Conservation (phyloP, 306 rosid species). For the Ceratonia siliqua region DNA sequence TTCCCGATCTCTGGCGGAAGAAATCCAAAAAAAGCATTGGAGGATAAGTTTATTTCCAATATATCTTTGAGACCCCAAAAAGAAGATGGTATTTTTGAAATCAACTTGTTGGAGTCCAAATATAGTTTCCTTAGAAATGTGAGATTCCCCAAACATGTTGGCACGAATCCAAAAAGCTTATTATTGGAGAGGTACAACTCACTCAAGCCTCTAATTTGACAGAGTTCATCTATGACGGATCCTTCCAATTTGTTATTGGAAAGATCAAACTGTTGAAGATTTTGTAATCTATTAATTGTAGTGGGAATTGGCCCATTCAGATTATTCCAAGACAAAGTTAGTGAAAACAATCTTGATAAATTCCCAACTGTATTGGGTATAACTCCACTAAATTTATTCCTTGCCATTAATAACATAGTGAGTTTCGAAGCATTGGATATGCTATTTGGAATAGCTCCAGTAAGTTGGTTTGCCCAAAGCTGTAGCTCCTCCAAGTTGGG, state of each 20-base stretch:
- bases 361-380: not conserved
- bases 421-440: conserved; percentile 18
- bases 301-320: conserved; percentile 21
- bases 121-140: not conserved
- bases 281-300: not conserved
- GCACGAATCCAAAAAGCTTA: conserved; percentile 10
- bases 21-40: conserved; percentile 10
- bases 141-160: conserved; percentile 31
- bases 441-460: not conserved
- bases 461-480: not conserved
- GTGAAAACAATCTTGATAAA: not conserved
- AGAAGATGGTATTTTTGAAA: not conserved
- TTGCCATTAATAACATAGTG: accelerated
- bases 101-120: conserved; percentile 14
- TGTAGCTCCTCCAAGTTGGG: not conserved
- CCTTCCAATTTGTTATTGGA: conserved; percentile 1
- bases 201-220: conserved; percentile 5
- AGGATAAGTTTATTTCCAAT: conserved; percentile 22
- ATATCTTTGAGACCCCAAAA: conserved; percentile 22
- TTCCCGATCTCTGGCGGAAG: conserved; percentile 4
- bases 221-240: conserved; percentile 1
- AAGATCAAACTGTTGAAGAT: conserved; percentile 17
- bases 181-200: not conserved
- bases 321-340: not conserved
- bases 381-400: not conserved